A percentile compares a stretch with the other conserved stretches of the same genome.
Evolutionary conservation across 225 moss, liverwort and hornwort genomes (phyloP).

Genomic region (Takakia lepidozioides): DNA sequence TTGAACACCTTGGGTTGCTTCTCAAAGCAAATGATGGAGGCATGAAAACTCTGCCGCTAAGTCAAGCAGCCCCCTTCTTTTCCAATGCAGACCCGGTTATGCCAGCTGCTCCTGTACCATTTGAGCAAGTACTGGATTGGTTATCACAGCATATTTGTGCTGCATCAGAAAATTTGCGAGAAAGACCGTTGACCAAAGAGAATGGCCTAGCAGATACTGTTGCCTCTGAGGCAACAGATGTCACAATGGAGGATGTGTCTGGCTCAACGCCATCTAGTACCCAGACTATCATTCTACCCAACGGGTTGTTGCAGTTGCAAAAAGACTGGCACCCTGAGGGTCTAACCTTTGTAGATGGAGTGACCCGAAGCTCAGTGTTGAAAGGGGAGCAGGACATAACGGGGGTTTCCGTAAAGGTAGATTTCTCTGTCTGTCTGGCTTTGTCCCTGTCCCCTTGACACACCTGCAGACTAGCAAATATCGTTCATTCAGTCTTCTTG

Average conservation of each 20-base stretch:
- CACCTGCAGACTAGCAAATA: too few species aligned
- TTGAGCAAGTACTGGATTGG: conserved; percentile 86
- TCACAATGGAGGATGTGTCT: conserved; percentile 82
- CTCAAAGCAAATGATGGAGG: conserved; percentile 72
- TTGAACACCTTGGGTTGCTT: conserved; percentile 78
- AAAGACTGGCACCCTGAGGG: conserved; percentile 89
- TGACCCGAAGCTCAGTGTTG: conserved; percentile 71
- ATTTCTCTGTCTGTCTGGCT: too few species aligned
- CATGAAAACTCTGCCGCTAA: conserved; percentile 52
- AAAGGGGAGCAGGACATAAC: conserved; percentile 77
- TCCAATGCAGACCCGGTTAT: conserved; percentile 95
- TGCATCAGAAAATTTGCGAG: conserved; percentile 51
- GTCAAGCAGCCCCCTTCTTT: conserved; percentile 90
- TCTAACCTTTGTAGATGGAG: conserved; percentile 81
- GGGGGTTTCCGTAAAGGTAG: conserved; percentile 75
- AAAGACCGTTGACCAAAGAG: conserved; percentile 34
- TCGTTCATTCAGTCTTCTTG: too few species aligned
- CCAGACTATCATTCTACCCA: conserved; percentile 49
- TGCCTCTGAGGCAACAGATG: conserved; percentile 59
- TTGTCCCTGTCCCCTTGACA: too few species aligned
- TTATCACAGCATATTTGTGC: conserved; percentile 70
- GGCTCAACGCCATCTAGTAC: conserved; percentile 49
- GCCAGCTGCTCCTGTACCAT: conserved; percentile 88
- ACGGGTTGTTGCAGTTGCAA: conserved; percentile 52
- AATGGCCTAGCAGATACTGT: conserved; percentile 38